Conservation (phyloP, 129 eudicot species). For the Cynara cardunculus region DNA sequence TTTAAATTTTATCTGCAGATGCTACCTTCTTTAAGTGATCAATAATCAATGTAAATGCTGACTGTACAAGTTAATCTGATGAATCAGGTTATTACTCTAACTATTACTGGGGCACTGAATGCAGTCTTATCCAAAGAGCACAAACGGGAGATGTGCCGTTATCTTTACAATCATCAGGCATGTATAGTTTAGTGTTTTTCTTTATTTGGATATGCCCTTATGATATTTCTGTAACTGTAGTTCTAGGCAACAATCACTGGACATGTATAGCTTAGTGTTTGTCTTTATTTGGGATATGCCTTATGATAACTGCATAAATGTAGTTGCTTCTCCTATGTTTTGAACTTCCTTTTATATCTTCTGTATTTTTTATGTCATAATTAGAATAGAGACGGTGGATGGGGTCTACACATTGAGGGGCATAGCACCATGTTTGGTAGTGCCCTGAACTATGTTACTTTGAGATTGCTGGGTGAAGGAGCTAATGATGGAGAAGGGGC, state of each 20-base stretch:
- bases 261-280: conserved; percentile 28
- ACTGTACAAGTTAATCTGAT: conserved; percentile 21
- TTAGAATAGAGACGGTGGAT: conserved; percentile 95
- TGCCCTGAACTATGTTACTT: conserved; percentile 74
- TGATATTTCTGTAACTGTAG: conserved; percentile 2
- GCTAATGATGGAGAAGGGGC: conserved; percentile 81
- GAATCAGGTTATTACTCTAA: conserved; percentile 73
- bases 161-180: conserved; percentile 96
- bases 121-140: conserved; percentile 88
- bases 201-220: not conserved
- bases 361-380: conserved; percentile 11
- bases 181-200: conserved; percentile 18
- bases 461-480: conserved; percentile 93
- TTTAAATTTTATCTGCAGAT: not conserved
- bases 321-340: conserved; percentile 10
- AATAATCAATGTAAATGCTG: conserved; percentile 13
- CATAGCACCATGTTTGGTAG: conserved; percentile 97
- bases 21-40: not conserved
- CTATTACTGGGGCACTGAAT: conserved; percentile 81
- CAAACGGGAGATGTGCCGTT: conserved; percentile 79
- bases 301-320: conserved; percentile 4
- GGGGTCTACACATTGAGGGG: conserved; percentile 99
- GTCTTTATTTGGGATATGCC: not conserved
- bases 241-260: conserved; percentile 99
- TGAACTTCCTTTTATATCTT: not conserved